Percentiles rank a stretch among this genome's conserved stretches.
Evolutionary conservation across 345 rosid species (phyloP).

Genomic region (Hypericum androsaemum): DNA sequence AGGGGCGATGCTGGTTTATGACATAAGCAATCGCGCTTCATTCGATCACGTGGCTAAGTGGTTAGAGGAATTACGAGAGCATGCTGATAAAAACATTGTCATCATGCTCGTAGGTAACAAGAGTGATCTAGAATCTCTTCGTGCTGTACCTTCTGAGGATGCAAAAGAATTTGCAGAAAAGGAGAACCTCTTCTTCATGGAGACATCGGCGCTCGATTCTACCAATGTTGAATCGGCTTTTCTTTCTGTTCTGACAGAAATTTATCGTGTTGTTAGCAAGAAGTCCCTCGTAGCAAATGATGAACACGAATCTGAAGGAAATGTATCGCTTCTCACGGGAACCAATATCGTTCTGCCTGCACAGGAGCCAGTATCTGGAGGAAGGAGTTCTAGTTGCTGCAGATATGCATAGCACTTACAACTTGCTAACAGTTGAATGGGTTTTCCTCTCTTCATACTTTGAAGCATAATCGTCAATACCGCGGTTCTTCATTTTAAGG

Average conservation of each 20-base stretch:
- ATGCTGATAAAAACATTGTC: slow-evolving; percentile 49
- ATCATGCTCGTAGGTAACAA: slow-evolving; percentile 59
- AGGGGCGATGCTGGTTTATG: slow-evolving; percentile 61
- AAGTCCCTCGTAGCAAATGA: slow-evolving; percentile 43
- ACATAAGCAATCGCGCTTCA: slow-evolving; percentile 42
- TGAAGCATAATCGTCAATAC: slow-evolving; percentile 6
- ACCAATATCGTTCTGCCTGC: slow-evolving; percentile 33
- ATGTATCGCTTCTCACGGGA: slow-evolving; percentile 40
- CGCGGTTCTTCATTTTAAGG: neutral
- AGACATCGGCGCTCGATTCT: slow-evolving; percentile 57
- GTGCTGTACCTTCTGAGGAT: slow-evolving; percentile 50
- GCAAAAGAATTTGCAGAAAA: slow-evolving; percentile 50
- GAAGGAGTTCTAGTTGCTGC: slow-evolving; percentile 28
- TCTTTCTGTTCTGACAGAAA: slow-evolving; percentile 42
- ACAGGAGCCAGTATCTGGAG: slow-evolving; percentile 22
- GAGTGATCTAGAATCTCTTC: slow-evolving; percentile 39
- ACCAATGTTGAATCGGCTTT: slow-evolving; percentile 54
- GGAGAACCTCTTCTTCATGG: slow-evolving; percentile 51
- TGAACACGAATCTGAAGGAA: slow-evolving; percentile 37
- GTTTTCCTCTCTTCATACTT: slow-evolving; percentile 1
- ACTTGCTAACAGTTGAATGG: neutral
- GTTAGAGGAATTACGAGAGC: slow-evolving; percentile 49
- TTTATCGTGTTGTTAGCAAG: slow-evolving; percentile 44
- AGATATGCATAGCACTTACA: slow-evolving; percentile 18
- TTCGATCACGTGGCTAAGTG: slow-evolving; percentile 52